phyloP scores from a whole-genome alignment of 192 early-diverging fungal genomes.

The Backusella morwellensis region DNA sequence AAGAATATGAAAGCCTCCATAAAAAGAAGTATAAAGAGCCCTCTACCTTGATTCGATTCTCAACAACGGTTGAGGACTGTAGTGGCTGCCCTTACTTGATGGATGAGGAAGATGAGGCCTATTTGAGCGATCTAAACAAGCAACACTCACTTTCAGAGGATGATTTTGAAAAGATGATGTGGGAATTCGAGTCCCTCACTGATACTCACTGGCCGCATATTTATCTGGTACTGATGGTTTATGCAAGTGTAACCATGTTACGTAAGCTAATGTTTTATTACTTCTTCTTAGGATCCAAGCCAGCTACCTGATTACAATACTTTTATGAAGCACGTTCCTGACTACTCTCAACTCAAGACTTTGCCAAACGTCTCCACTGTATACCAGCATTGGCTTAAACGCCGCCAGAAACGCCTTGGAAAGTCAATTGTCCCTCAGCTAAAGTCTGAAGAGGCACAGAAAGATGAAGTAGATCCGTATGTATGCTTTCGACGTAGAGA shows the following conservation, averaged over 20 bases:
- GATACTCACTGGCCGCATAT: slow-evolving; percentile 34
- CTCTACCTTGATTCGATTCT: slow-evolving; percentile 80
- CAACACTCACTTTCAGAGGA: slow-evolving; percentile 57
- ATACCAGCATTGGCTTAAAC: slow-evolving; percentile 55
- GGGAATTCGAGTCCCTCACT: slow-evolving; percentile 44
- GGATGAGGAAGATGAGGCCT: slow-evolving; percentile 82
- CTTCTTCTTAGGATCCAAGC: not conserved
- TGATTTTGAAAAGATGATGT: slow-evolving; percentile 78
- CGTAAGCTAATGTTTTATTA: not conserved
- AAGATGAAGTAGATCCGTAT: slow-evolving; percentile 86
- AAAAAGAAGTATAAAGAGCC: slow-evolving; percentile 67
- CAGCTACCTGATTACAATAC: slow-evolving; percentile 15
- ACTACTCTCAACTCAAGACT: slow-evolving; percentile 16
- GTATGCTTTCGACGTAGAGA: slow-evolving; percentile 97
- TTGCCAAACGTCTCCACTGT: slow-evolving; percentile 13
- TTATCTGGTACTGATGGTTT: slow-evolving; percentile 21
- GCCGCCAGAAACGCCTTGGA: slow-evolving; percentile 44
- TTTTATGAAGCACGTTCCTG: slow-evolving; percentile 5
- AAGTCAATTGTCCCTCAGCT: slow-evolving; percentile 58
- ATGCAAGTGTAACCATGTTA: not conserved
- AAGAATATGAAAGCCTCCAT: slow-evolving; percentile 67
- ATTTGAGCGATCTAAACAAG: slow-evolving; percentile 52
- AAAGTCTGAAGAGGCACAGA: slow-evolving; percentile 62
- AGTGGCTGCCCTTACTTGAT: slow-evolving; percentile 87
- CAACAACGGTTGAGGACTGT: slow-evolving; percentile 83